Evolutionary conservation across 2,329 filamentous ascomycete species (phyloP).

Genomic region (Venturia nashicola): DNA sequence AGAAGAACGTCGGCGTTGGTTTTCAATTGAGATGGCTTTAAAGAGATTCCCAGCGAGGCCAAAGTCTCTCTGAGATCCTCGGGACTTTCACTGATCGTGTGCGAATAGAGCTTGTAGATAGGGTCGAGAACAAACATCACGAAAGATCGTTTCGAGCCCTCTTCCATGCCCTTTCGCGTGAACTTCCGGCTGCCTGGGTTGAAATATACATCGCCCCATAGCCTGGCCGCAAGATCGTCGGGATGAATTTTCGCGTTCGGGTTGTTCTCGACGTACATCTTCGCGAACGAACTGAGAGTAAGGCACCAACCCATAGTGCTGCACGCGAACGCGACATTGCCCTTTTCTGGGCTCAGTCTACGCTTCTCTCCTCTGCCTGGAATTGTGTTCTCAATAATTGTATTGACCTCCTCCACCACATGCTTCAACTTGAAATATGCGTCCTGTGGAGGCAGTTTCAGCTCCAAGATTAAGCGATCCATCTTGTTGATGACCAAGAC

Average conservation of each 20-base stretch:
- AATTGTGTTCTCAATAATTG: slow-evolving; percentile 75
- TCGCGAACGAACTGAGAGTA: slow-evolving; percentile 83
- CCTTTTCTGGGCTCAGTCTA: slow-evolving; percentile 86
- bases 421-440: slow-evolving; percentile 99
- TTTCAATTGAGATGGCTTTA: slow-evolving; percentile 90
- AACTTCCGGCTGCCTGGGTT: slow-evolving; percentile 86
- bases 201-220: slow-evolving; percentile 97
- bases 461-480: slow-evolving; percentile 85
- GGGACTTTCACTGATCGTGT: slow-evolving; percentile 83
- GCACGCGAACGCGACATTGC: slow-evolving; percentile 95
- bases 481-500: slow-evolving; percentile 94
- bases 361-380: slow-evolving; percentile 68
- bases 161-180: slow-evolving; percentile 73
- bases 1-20: slow-evolving; percentile 80
- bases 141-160: slow-evolving; percentile 72
- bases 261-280: slow-evolving; percentile 89
- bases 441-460: slow-evolving; percentile 87
- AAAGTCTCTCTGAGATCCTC: slow-evolving; percentile 73
- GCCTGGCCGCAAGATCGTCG: slow-evolving; percentile 66
- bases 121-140: slow-evolving; percentile 92
- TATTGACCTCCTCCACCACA: slow-evolving; percentile 97
- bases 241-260: slow-evolving; percentile 51
- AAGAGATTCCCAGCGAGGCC: slow-evolving; percentile 62
- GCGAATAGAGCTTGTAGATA: slow-evolving; percentile 94
- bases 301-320: slow-evolving; percentile 95